These are phyloP conservation scores for Colletotrichum spinosum DNA, from an alignment of 2,329 filamentous ascomycete species.

Conservation along the genomic window DNA sequence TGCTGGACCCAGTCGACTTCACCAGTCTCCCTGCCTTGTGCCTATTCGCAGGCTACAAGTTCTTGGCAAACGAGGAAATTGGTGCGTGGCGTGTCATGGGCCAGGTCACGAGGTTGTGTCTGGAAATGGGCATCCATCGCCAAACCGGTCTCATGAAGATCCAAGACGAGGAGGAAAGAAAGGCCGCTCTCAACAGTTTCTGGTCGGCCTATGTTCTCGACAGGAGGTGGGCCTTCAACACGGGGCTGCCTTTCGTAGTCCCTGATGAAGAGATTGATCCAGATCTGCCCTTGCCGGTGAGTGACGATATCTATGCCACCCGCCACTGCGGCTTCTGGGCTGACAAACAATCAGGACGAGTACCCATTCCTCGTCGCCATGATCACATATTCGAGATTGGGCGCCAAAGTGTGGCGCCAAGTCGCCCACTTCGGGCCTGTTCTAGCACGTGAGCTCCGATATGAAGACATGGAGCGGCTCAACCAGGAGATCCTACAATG, in stretches of 20 bases:
- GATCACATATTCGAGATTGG: slow-evolving; percentile 85
- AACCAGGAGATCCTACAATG: slow-evolving; percentile 89
- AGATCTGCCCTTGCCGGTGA: slow-evolving; percentile 81
- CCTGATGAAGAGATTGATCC: slow-evolving; percentile 89
- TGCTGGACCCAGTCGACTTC: slow-evolving; percentile 63
- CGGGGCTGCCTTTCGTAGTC: slow-evolving; percentile 85
- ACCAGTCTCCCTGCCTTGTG: slow-evolving; percentile 62
- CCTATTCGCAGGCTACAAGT: slow-evolving; percentile 76
- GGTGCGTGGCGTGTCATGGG: slow-evolving; percentile 90
- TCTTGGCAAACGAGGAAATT: slow-evolving; percentile 86
- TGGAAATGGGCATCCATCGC: slow-evolving; percentile 86
- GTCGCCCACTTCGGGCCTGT: slow-evolving; percentile 75
- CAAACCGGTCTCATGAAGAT: slow-evolving; percentile 79
- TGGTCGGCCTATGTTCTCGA: slow-evolving; percentile 91
- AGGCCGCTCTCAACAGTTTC: slow-evolving; percentile 78
- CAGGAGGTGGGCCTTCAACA: slow-evolving; percentile 89
- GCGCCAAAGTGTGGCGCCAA: slow-evolving; percentile 87
- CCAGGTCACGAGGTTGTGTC: slow-evolving; percentile 81
- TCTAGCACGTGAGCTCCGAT: slow-evolving; percentile 72
- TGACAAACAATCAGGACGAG: slow-evolving; percentile 54
- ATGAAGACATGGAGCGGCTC: slow-evolving; percentile 81
- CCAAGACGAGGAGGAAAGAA: slow-evolving; percentile 74
- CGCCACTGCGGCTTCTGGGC: not conserved
- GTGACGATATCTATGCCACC: slow-evolving; percentile 40
- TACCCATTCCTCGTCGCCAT: slow-evolving; percentile 83